phyloP scores from a whole-genome alignment of 2,329 filamentous ascomycete species.

The Claviceps sp. region DNA sequence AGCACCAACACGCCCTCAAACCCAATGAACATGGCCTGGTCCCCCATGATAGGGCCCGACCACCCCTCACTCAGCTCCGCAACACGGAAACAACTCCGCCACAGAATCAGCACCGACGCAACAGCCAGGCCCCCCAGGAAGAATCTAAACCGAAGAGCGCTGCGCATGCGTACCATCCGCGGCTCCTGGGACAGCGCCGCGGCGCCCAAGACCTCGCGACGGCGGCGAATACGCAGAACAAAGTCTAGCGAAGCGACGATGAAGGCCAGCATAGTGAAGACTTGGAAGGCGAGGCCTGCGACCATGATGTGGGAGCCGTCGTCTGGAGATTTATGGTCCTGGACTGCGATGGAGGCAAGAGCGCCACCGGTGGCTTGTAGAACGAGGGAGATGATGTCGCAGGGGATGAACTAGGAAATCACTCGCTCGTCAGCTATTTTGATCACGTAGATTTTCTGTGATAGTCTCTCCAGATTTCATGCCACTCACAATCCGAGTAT shows the following conservation, averaged over 20 bases:
- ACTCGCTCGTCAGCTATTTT: too few relatives aligned
- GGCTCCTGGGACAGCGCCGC: slow-evolving; percentile 26
- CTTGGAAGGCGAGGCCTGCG: slow-evolving; percentile 49
- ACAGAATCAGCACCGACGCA: slow-evolving; percentile 50
- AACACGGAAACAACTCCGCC: slow-evolving; percentile 51
- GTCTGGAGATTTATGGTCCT: slow-evolving; percentile 19
- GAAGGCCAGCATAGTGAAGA: slow-evolving; percentile 43
- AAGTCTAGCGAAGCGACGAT: slow-evolving; percentile 37
- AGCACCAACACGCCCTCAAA: slow-evolving; percentile 43
- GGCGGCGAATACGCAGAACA: slow-evolving; percentile 25
- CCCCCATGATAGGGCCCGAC: slow-evolving; percentile 40
- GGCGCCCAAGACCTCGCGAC: slow-evolving; percentile 8
- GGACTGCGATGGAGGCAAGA: slow-evolving; percentile 30
- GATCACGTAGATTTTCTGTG: background rate
- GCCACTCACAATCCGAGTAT: slow-evolving; percentile 33
- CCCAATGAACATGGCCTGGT: slow-evolving; percentile 42
- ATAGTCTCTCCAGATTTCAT: background rate
- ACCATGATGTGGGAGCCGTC: slow-evolving; percentile 49
- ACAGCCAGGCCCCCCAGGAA: slow-evolving; percentile 43
- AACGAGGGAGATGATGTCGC: slow-evolving; percentile 46
- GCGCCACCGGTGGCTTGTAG: slow-evolving; percentile 49
- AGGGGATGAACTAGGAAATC: slow-evolving; percentile 41
- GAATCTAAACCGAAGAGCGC: slow-evolving; percentile 31
- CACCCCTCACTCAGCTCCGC: slow-evolving; percentile 54
- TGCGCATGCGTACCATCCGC: slow-evolving; percentile 22